Base-by-base conservation (phyloP, 2,329 filamentous ascomycete species). In the Arthrobotrys musiformis region DNA sequence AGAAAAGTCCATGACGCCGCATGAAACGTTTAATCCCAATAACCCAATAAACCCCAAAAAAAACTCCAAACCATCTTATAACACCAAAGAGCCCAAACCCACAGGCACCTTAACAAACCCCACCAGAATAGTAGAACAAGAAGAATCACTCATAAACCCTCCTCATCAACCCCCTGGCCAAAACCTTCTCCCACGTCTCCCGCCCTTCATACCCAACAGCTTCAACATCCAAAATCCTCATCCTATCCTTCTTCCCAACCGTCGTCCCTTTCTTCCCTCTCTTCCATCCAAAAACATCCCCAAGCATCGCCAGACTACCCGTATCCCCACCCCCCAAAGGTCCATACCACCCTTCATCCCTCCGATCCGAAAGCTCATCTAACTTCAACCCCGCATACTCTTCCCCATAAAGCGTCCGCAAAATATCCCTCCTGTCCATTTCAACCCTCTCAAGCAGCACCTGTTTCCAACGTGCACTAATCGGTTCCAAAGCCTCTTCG, bases 141-240 rank as follows among this genome's bases (percentile, higher is more conserved):
- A 22, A 48, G n/a, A 48, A 54, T 26, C 9, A 8, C 33, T 58
- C 54, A 58, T 40, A 58, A 40, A 58, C 54, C 22, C 54, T 58
- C 33, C 19, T 58, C n/a, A 40, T 4, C 54, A 5, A 26, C 17
- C n/a, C 54, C 30, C n/a, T 7, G n/a, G n/a, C 7, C 19, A 4
- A 26, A 58, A n/a, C 54, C 33, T 40, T 15, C 7, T 40, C 54
- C 54, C 54, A 58, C 2, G 2, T 13, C 9, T 40, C 19, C 54
- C 1, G 8, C 19, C 28, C n/a, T 22, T 58, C 54, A 58, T 40
- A 15, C 30, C 54, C 54, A 19, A 58, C 24, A 37, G 24, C 30
- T 19, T 26, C 33, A 15, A 58, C 33, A 2, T n/a, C n/a, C 13
- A 8, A 26, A 40, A 58, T 26, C 33, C 54, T 58, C 54, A 58